phyloP scores from a whole-genome alignment of 176 grass and related monocot genomes.

The Pontederia crassipes region DNA sequence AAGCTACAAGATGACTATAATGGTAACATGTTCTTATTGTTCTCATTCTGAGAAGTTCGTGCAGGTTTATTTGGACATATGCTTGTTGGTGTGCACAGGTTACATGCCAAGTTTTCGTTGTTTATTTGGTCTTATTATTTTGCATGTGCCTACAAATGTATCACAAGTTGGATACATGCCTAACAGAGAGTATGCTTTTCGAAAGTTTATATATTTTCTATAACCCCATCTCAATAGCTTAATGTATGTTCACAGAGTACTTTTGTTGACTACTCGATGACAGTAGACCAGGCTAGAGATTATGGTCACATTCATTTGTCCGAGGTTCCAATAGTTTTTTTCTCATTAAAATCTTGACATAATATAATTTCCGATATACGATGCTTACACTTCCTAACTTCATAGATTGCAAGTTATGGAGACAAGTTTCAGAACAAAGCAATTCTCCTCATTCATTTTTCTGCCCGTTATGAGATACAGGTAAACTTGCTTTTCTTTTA shows the following conservation, averaged over 20 bases:
- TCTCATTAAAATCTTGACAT: neutral
- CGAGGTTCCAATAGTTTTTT: constrained; percentile 40
- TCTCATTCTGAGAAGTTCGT: too few relatives aligned
- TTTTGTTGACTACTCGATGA: constrained; percentile 60
- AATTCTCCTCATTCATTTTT: constrained; percentile 89
- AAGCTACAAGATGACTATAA: too few relatives aligned
- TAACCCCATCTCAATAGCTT: neutral
- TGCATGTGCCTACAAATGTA: too few relatives aligned
- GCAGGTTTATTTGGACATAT: too few relatives aligned
- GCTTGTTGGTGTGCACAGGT: too few relatives aligned
- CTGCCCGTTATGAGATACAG: constrained; percentile 58
- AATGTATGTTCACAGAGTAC: constrained; percentile 48
- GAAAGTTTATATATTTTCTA: neutral
- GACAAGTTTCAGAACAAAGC: constrained; percentile 73
- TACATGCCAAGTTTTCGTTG: too few relatives aligned
- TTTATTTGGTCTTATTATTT: too few relatives aligned
- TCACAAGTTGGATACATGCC: neutral
- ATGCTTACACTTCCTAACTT: neutral
- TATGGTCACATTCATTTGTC: constrained; percentile 72
- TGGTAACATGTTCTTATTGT: too few relatives aligned
- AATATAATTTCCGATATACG: constrained; percentile 12
- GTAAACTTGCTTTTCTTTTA: constrained; percentile 23
- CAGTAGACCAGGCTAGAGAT: constrained; percentile 71
- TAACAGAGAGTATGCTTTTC: neutral
- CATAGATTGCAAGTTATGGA: constrained; percentile 46